Evolutionary conservation across 345 rosid genomes (phyloP), one percentile per base, ranked within the genome.

Genomic region (Populus simonii): DNA sequence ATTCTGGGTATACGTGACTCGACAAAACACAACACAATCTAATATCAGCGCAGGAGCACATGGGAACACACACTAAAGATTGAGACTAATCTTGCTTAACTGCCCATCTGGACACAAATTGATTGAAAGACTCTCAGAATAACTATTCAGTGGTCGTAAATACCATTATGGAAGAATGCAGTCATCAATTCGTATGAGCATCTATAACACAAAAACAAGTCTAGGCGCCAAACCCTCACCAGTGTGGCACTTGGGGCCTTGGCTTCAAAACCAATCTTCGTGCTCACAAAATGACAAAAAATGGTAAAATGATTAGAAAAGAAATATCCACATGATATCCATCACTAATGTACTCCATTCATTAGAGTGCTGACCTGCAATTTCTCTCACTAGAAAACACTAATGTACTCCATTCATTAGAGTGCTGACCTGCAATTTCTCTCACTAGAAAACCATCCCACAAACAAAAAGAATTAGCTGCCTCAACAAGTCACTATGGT

Each of bases 361-460:
- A 72, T 65, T 31, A 65, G 45, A 35, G 27, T 72, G 72, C 76
- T 78, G 47, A 72, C 72, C 76, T 78, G 43, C 65, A 16, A 68
- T 25, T 18, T 55, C 57, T 66, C 74, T 69, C 15, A 35, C 66
- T 55, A 38, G 59, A 55, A 70, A 76, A 69, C 51, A 10, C 63
- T 1, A 51, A 25, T 49, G 33, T 31, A 45, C 62, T 55, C 27
- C 25, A 71, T 27, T 74, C 66, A 72, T 65, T 31, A 65, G 45
- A 35, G 27, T 72, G 72, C 76, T 78, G 47, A 72, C 72, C 76
- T 78, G 43, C 65, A 16, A 68, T 25, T 18, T 55, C 57, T 66
- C 74, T 69, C 15, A 35, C 66, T 55, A 38, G 59, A 55, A 70
- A 76, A 69, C 51, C 59, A 69, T 69, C 74, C 69, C 69, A 76